Evolutionary conservation across 176 grass and related monocot genomes (phyloP).

Genomic region (Phyllostachys edulis): DNA sequence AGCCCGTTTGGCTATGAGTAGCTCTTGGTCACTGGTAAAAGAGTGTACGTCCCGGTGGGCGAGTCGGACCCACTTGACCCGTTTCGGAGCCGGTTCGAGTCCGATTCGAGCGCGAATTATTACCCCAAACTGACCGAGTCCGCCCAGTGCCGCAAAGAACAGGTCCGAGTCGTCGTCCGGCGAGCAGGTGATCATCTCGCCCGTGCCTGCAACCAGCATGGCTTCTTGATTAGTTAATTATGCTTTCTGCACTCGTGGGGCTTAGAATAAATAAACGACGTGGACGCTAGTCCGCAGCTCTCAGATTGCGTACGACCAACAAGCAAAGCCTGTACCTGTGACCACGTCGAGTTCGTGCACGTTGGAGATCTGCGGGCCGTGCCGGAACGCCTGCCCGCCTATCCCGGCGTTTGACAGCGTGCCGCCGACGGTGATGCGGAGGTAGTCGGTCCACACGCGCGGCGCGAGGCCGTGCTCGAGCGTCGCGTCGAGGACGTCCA

Average conservation of each 20-base stretch:
- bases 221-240: neutral
- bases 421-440: conserved; percentile 53
- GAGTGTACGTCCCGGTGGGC: conserved; percentile 28
- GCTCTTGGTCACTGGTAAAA: conserved; percentile 48
- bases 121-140: conserved; percentile 56
- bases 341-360: conserved; percentile 53
- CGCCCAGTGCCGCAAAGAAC: conserved; percentile 44
- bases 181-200: conserved; percentile 48
- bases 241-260: neutral
- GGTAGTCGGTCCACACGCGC: conserved; percentile 44
- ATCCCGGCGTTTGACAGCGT: conserved; percentile 62
- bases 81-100: conserved; percentile 27
- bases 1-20: conserved; percentile 10
- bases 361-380: conserved; percentile 60
- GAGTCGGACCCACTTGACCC: conserved; percentile 43
- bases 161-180: conserved; percentile 19
- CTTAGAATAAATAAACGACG: neutral
- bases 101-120: conserved; percentile 48
- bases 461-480: conserved; percentile 35
- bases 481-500: conserved; percentile 52
- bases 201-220: conserved; percentile 34
- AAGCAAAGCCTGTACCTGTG: conserved; percentile 36
- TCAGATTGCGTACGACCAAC: neutral
- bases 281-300: neutral
- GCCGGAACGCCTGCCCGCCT: conserved; percentile 47